Base-by-base conservation (phyloP, 1,139 yeast genomes). In the Taphrina communis region DNA sequence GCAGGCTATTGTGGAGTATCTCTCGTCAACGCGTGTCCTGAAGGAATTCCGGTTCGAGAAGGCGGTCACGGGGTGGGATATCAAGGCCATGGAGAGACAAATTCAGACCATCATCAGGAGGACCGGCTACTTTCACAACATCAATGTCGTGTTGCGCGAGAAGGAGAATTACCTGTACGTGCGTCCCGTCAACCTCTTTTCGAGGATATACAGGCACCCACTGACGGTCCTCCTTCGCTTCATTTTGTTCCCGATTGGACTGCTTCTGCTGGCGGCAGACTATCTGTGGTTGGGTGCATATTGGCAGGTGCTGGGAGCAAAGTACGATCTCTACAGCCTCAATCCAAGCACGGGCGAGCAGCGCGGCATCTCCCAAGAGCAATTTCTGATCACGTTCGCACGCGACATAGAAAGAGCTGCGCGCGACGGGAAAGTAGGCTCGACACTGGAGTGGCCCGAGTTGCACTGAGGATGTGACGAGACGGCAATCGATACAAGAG, bases 171-270 rank as follows among this genome's bases (percentile, higher is more conserved):
- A 44, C 52, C 6, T 58, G 19, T 42, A 44, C 44, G 25, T 58
- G 6, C 62, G 62, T 6, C 62, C 62, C 42, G 6, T 7, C 25
- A 58, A 42, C n/a, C 41, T 21, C 12, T 58, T 58, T 41, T 58
- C 62, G 17, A 42, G 42, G 11, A 12, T 42, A 14, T 58, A 58
- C 25, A 14, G 46, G 51, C 51, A 58, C 19, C 51, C 41, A 21
- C 17, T 42, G 7, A 44, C 53, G 2, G 38, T 31, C 9, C 41
- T 58, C n/a, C 41, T 42, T 7, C 62, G 62, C 35, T 58, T 25
- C 53, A 17, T 58, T 21, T 44, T 58, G 51, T 58, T 58, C 31
- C 62, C 62, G 21, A 25, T 58, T 35, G 62, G 62, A n/a, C 36
- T 58, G 21, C 25, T 58, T 25, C 19, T 58, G 19, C 42, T 42